Conservation (phyloP, 78 protist genomes). For the Isochrysis galbana region DNA sequence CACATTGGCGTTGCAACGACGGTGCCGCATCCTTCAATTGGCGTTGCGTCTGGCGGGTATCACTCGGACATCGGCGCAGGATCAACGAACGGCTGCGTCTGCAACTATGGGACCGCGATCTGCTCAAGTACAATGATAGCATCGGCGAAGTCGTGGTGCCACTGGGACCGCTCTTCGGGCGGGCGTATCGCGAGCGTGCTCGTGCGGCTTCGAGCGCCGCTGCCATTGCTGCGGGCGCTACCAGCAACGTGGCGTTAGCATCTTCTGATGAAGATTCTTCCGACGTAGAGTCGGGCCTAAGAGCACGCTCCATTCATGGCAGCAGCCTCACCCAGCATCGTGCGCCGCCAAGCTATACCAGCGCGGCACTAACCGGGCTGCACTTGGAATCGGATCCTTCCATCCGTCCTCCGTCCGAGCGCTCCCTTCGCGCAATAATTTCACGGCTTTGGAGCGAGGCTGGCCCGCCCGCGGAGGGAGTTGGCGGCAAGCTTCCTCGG, state of each 20-base stretch:
- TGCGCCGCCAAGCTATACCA: neutral
- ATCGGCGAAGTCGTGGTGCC: constrained; percentile 2
- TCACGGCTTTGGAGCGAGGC: neutral
- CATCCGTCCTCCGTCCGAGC: neutral
- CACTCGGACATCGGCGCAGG: neutral
- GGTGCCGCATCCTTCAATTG: neutral
- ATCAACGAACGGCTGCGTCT: neutral
- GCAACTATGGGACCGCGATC: constrained; percentile 1
- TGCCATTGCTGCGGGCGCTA: neutral
- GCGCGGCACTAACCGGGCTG: neutral
- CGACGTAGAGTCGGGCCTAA: neutral
- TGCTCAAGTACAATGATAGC: neutral
- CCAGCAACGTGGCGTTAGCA: neutral
- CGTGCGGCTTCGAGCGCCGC: neutral
- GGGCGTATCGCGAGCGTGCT: neutral
- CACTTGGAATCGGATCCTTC: neutral
- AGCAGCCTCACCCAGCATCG: too few relatives aligned
- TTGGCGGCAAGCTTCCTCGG: neutral
- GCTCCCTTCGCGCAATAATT: neutral
- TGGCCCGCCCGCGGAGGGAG: neutral
- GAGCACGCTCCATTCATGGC: too few relatives aligned
- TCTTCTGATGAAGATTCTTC: neutral
- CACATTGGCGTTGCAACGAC: neutral
- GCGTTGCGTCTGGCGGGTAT: neutral
- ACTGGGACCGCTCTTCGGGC: neutral